phyloP scores from a whole-genome alignment of 169 alveolate species.

The Fabrea salina region DNA sequence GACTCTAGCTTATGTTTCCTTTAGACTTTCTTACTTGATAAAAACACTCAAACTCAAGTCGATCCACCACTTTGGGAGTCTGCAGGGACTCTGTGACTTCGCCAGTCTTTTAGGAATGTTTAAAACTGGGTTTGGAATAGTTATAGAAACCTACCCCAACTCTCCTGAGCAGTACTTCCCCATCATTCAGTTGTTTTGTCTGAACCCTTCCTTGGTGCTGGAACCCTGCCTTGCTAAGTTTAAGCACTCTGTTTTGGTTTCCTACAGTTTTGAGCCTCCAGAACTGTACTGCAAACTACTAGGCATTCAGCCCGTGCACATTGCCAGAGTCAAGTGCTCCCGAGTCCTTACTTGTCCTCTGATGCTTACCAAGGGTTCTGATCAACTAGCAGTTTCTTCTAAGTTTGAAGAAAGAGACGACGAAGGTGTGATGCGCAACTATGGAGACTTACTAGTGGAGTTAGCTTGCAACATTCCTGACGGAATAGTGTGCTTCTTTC shows the following conservation, averaged over 20 bases:
- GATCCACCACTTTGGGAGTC: not conserved
- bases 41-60: not conserved
- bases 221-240: conserved; percentile 50
- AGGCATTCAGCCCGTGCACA: conserved; percentile 57
- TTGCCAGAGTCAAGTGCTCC: conserved; percentile 31
- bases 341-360: not conserved
- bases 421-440: conserved; percentile 62
- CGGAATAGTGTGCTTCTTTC: conserved; percentile 75
- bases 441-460: conserved; percentile 67
- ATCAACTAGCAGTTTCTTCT: conserved; percentile 40
- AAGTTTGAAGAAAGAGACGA: conserved; percentile 67
- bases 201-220: conserved; percentile 63
- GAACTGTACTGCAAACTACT: conserved; percentile 65
- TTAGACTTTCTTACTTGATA: not conserved
- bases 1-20: not conserved
- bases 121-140: not conserved
- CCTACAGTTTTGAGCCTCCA: conserved; percentile 70
- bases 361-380: conserved; percentile 15
- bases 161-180: not conserved
- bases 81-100: not conserved
- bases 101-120: not conserved
- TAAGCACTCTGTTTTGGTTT: conserved; percentile 54
- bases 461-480: conserved; percentile 69
- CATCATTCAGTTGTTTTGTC: conserved; percentile 33
- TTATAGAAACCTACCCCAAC: conserved; percentile 1